Evolutionary conservation across 305 asterid genomes (phyloP).

Genomic region (Solanum chacoense): DNA sequence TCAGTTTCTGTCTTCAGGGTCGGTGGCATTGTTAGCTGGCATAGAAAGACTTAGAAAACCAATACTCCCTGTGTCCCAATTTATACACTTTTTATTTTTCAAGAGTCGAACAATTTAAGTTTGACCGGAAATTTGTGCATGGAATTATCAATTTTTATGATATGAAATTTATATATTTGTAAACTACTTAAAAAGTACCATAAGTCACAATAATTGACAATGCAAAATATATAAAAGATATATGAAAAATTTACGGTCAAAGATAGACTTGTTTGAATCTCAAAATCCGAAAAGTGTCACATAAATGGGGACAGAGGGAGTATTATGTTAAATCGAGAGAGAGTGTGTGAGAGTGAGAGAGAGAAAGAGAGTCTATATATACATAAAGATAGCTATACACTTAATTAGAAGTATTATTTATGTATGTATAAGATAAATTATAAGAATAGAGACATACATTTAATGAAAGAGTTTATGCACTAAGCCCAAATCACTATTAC

Average conservation of each 20-base stretch:
- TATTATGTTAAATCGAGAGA: neutral
- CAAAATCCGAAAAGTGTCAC: neutral
- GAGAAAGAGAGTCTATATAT: neutral
- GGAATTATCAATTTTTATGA: neutral
- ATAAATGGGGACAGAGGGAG: neutral
- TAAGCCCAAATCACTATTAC: neutral
- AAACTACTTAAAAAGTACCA: neutral
- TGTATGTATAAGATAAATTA: neutral
- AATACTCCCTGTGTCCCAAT: no score
- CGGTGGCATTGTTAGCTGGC: neutral
- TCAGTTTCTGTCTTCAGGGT: neutral
- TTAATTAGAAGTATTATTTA: neutral
- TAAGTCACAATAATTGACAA: neutral
- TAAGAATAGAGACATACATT: neutral
- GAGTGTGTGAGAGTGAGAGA: neutral
- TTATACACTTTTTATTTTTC: neutral
- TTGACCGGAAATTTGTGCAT: neutral
- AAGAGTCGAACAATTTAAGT: neutral
- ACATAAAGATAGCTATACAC: neutral
- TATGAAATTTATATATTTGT: neutral
- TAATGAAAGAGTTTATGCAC: neutral
- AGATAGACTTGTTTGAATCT: neutral
- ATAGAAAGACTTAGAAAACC: neutral
- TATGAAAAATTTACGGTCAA: neutral
- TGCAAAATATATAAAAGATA: neutral